phyloP scores from a whole-genome alignment of 495 filamentous ascomycete genomes.

The Viridothelium virens region DNA sequence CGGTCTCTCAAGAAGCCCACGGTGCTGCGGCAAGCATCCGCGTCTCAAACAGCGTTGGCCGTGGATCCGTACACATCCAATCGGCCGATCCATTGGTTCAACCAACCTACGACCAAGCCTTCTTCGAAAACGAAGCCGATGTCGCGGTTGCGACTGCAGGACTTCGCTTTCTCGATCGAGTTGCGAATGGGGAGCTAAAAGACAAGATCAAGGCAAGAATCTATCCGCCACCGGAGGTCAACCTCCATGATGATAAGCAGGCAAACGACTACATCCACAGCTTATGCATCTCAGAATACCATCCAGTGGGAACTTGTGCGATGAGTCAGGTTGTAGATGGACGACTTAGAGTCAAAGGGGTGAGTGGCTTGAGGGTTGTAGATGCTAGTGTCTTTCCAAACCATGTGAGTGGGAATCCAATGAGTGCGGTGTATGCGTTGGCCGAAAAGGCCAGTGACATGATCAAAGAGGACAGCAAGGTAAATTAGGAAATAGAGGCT shows the following conservation, averaged over 20 bases:
- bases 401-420: slow-evolving; percentile 20
- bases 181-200: neutral
- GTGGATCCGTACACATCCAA: slow-evolving; percentile 23
- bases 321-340: slow-evolving; percentile 23
- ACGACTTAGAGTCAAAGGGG: slow-evolving; percentile 21
- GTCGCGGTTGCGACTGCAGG: slow-evolving; percentile 17
- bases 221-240: slow-evolving; percentile 9
- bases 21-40: neutral
- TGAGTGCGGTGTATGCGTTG: slow-evolving; percentile 20
- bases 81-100: slow-evolving; percentile 16
- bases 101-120: slow-evolving; percentile 19
- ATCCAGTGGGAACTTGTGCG: slow-evolving; percentile 21
- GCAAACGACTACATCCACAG: slow-evolving; percentile 15
- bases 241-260: slow-evolving; percentile 17
- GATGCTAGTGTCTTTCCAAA: slow-evolving; percentile 25
- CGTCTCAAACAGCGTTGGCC: slow-evolving; percentile 4
- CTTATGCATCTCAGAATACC: slow-evolving; percentile 14
- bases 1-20: slow-evolving; percentile 6
- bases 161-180: slow-evolving; percentile 10
- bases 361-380: slow-evolving; percentile 18
- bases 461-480: neutral
- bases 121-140: slow-evolving; percentile 19
- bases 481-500: neutral
- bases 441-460: slow-evolving; percentile 21
- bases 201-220: slow-evolving; percentile 17